Evolutionary conservation across 2,329 filamentous ascomycete genomes (phyloP).

Genomic region (Xylariales sp.): DNA sequence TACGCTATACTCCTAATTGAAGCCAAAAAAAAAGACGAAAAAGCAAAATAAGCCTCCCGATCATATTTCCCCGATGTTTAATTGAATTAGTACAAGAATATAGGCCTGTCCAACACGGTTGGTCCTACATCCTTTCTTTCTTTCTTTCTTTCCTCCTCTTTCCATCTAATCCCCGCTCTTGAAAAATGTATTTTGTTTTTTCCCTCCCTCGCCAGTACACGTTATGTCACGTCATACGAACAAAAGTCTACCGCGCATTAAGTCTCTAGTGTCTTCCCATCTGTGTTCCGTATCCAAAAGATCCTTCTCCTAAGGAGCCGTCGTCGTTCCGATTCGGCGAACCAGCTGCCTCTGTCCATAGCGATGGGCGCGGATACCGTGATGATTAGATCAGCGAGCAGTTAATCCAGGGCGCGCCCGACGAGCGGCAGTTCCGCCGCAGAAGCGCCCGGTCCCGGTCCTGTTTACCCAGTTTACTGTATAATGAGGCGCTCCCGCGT

Average conservation of each 20-base stretch:
- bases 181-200: background rate
- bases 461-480: slow-evolving; percentile 17
- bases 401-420: no score
- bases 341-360: background rate
- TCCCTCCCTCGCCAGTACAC: no score
- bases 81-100: background rate
- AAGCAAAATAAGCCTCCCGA: background rate
- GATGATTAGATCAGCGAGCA: background rate
- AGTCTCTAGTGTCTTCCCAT: background rate
- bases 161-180: background rate
- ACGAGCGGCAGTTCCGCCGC: background rate
- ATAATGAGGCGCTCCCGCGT: slow-evolving; percentile 32
- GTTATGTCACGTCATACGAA: background rate
- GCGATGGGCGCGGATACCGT: background rate
- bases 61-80: background rate
- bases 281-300: background rate
- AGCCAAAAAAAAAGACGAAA: background rate
- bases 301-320: background rate
- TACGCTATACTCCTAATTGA: background rate
- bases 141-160: background rate
- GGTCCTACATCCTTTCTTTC: background rate
- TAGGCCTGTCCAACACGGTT: background rate
- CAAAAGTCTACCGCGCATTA: background rate
- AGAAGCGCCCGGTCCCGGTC: no score
- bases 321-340: slow-evolving; percentile 1